Percentiles rank a stretch among this genome's conserved stretches.
Evolutionary conservation across 345 rosid genomes (phyloP).

Genomic region (Gossypium rotundifolium): DNA sequence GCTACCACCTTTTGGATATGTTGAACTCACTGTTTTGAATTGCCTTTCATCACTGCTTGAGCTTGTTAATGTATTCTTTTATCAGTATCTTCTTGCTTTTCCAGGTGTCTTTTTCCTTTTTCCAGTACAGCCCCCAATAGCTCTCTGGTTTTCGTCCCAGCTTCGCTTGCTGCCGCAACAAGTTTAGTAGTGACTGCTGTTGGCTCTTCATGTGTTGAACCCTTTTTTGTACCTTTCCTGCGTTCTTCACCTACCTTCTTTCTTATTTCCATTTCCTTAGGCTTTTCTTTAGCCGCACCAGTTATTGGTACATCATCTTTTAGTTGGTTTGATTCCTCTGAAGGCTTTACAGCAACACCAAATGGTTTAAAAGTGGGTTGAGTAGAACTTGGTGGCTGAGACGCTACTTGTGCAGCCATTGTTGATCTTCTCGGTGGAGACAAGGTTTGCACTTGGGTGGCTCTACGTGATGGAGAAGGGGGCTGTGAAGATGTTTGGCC

Average conservation of each 20-base stretch:
- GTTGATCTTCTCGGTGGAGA: background rate
- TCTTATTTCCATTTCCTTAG: constrained; percentile 21
- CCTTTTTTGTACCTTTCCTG: constrained; percentile 1
- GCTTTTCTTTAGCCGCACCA: constrained; percentile 10
- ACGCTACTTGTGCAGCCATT: background rate
- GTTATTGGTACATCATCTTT: constrained; percentile 4
- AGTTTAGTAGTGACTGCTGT: constrained; percentile 16
- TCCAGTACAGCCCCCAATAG: constrained; percentile 2
- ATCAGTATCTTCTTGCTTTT: constrained; percentile 27
- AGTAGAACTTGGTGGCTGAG: background rate
- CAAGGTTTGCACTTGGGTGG: background rate
- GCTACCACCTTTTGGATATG: constrained; percentile 22
- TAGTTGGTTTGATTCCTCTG: constrained; percentile 5
- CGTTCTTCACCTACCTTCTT: constrained; percentile 17
- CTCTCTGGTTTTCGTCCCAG: constrained; percentile 21
- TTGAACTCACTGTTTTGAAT: constrained; percentile 33
- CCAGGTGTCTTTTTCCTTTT: constrained; percentile 18
- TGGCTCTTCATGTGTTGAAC: constrained; percentile 20
- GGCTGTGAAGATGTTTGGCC: constrained; percentile 14
- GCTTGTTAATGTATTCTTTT: constrained; percentile 17
- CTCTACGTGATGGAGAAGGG: constrained; percentile 25
- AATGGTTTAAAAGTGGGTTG: constrained; percentile 10
- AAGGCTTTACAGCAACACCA: constrained; percentile 8
- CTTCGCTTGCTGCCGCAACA: constrained; percentile 23
- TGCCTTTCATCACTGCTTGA: constrained; percentile 17